phyloP scores from a whole-genome alignment of 2,329 filamentous ascomycete species.

The Neofusicoccum sp. region DNA sequence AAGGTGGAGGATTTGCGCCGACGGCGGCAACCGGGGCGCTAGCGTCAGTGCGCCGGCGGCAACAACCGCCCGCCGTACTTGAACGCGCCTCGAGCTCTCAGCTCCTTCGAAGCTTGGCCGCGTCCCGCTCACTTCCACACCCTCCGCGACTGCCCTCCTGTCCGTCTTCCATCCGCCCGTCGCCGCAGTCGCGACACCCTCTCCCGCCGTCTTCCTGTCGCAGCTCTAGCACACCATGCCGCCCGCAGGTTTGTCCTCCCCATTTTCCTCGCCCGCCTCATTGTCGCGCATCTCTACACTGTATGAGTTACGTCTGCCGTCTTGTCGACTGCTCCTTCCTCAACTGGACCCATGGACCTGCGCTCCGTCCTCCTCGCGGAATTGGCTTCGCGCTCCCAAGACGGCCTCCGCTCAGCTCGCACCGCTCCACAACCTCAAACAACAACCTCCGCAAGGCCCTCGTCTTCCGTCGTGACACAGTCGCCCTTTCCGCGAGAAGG shows the following conservation, averaged over 20 bases:
- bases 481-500: no score
- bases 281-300: background rate
- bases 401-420: background rate
- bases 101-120: no score
- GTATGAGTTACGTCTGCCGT: background rate
- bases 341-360: background rate
- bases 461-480: no score
- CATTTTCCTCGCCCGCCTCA: background rate
- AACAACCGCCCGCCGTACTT: no score
- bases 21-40: no score
- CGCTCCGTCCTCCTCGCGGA: background rate
- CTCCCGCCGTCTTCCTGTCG: background rate
- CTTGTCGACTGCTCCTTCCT: background rate
- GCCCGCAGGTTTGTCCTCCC: conserved; percentile 12
- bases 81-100: no score
- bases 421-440: background rate
- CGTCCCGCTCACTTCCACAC: background rate
- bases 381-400: background rate
- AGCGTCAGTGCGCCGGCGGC: no score
- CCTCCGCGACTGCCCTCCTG: background rate
- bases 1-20: no score
- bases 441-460: background rate
- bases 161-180: background rate
- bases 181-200: background rate
- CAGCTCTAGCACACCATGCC: background rate